These are phyloP conservation scores for Sugiyamaella lignohabitans DNA, from an alignment of 805 yeast species.

Conservation along the genomic window DNA sequence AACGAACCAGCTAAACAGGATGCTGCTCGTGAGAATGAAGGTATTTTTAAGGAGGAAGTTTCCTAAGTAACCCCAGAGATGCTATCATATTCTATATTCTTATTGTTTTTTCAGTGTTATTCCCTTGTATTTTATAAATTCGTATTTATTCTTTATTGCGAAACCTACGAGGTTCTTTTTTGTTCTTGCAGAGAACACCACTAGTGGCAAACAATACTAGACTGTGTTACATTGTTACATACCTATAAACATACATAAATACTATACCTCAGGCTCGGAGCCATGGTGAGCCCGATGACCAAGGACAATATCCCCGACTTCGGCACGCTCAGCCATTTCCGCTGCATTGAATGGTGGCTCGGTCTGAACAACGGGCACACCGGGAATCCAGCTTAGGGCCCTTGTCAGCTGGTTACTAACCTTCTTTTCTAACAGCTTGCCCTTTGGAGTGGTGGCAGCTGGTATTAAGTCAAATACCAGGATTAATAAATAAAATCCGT, in stretches of 20 bases:
- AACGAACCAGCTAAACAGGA: slow-evolving; percentile 1
- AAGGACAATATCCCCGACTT: slow-evolving; percentile 15
- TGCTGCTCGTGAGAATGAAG: slow-evolving; percentile 8
- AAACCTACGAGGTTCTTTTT: too few species aligned
- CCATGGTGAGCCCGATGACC: slow-evolving; percentile 8
- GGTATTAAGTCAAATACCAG: slow-evolving; percentile 67
- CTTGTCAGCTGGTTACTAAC: slow-evolving; percentile 7
- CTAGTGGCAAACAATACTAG: too few species aligned
- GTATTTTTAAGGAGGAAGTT: slow-evolving; percentile 15
- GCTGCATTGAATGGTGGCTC: slow-evolving; percentile 17
- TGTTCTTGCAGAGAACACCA: too few species aligned
- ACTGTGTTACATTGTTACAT: too few species aligned
- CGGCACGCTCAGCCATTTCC: slow-evolving; percentile 7
- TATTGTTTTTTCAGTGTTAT: slow-evolving; percentile 3
- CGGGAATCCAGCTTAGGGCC: slow-evolving; percentile 13
- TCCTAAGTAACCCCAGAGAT: slow-evolving; percentile 4
- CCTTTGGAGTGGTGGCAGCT: slow-evolving; percentile 40
- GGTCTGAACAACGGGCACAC: slow-evolving; percentile 3
- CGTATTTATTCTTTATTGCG: too few species aligned
- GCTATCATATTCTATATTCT: slow-evolving; percentile 3
- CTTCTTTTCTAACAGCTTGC: slow-evolving; percentile 19
- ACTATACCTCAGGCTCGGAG: too few species aligned
- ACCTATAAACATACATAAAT: too few species aligned
- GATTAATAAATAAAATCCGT: slow-evolving; percentile 58
- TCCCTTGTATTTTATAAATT: slow-evolving; percentile 2